These are phyloP conservation scores for Mycena pura DNA, from an alignment of 768 basidiomycete genomes.

Conservation along the genomic window DNA sequence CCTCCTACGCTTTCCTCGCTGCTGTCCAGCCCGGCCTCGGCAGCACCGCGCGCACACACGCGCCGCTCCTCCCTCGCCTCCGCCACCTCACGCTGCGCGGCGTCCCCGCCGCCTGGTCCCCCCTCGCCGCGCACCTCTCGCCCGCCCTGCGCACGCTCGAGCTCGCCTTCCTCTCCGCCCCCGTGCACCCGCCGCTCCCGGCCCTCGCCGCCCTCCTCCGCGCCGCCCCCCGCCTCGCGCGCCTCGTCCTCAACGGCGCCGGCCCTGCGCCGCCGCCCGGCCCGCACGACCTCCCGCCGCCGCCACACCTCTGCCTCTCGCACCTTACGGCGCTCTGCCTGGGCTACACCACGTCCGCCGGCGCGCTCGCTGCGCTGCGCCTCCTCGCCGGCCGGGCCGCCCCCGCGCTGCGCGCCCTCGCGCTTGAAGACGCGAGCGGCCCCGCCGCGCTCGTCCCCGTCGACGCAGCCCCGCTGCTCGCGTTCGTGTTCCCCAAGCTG, in stretches of 20 bases:
- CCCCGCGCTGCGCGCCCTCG: no score
- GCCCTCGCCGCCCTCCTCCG: constrained; percentile 53
- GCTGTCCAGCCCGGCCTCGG: constrained; percentile 28
- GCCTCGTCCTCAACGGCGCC: constrained; percentile 55
- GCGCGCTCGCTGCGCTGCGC: constrained; percentile 48
- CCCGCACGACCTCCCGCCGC: no score
- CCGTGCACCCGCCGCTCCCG: constrained; percentile 57
- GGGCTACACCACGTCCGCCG: constrained; percentile 49
- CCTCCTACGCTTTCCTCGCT: constrained; percentile 43
- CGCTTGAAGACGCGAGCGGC: constrained; percentile 53
- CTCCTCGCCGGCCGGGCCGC: no score
- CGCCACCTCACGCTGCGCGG: constrained; percentile 59
- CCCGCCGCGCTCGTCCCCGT: constrained; percentile 47
- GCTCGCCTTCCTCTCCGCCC: constrained; percentile 57
- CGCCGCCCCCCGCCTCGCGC: constrained; percentile 47
- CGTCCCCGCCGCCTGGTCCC: constrained; percentile 62
- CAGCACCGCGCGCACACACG: no score
- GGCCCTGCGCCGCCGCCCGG: constrained; percentile 42
- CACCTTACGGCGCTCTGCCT: constrained; percentile 46
- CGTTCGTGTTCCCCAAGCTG: constrained; percentile 34
- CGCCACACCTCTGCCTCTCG: constrained; percentile 44
- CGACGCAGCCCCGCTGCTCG: constrained; percentile 45
- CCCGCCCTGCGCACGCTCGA: constrained; percentile 47
- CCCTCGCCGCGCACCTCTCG: constrained; percentile 43
- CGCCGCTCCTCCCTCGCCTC: constrained; percentile 49